Percentiles rank a stretch among this genome's conserved stretches.
Evolutionary conservation across 2,329 filamentous ascomycete species (phyloP).

Genomic region (Alternaria ethzedia): DNA sequence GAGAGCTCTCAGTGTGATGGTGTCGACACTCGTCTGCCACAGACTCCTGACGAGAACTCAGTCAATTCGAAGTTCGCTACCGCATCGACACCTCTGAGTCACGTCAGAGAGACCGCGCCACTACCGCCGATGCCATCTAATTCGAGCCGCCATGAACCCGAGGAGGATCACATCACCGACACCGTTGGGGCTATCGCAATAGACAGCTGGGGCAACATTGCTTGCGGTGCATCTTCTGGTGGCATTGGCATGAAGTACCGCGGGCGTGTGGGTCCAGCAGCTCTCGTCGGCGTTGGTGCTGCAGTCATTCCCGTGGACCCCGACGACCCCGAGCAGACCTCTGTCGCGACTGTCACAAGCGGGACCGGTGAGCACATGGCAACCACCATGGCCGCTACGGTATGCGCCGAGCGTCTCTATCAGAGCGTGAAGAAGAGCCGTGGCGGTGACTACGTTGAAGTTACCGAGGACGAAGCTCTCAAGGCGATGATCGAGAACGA

Average conservation of each 20-base stretch:
- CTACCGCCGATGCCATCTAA: constrained; percentile 6
- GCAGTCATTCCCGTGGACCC: constrained; percentile 81
- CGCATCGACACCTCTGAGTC: constrained; percentile 16
- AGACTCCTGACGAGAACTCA: neutral
- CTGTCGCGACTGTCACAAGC: constrained; percentile 85
- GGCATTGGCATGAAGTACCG: constrained; percentile 98
- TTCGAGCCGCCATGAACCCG: constrained; percentile 1
- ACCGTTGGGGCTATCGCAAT: constrained; percentile 96
- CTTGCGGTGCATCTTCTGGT: constrained; percentile 93
- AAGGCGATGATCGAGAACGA: constrained; percentile 81
- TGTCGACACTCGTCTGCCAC: constrained; percentile 8
- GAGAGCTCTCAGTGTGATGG: constrained; percentile 16
- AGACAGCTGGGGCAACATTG: constrained; percentile 83
- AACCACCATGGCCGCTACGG: constrained; percentile 87
- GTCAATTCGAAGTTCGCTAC: neutral
- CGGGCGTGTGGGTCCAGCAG: constrained; percentile 89
- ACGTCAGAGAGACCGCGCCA: constrained; percentile 21
- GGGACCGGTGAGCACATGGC: constrained; percentile 98
- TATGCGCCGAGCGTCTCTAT: constrained; percentile 85
- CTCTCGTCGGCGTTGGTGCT: constrained; percentile 88
- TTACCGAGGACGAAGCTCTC: constrained; percentile 80
- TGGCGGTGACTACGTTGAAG: constrained; percentile 67
- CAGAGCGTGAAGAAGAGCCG: constrained; percentile 67
- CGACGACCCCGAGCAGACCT: constrained; percentile 70
- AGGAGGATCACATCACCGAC: constrained; percentile 76